A percentile compares a stretch with the other conserved stretches of the same genome.
These are phyloP conservation scores for Exserohilum rostratum DNA, from an alignment of 2,329 filamentous ascomycete species.

Conservation along the genomic window DNA sequence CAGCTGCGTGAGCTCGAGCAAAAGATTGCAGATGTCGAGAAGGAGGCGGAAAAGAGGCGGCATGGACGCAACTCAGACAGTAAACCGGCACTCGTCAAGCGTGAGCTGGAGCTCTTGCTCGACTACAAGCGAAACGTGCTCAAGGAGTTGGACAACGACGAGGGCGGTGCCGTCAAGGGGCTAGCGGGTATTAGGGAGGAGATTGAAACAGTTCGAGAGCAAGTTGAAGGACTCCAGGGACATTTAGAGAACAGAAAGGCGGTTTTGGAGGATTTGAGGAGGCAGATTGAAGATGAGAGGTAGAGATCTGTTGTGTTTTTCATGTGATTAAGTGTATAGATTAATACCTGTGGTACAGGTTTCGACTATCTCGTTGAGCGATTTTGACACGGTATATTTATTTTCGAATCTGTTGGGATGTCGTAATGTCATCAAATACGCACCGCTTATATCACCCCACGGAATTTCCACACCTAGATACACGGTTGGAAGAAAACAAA, in stretches of 20 bases:
- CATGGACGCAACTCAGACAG: slow-evolving; percentile 67
- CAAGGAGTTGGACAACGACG: slow-evolving; percentile 74
- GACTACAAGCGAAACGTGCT: slow-evolving; percentile 90
- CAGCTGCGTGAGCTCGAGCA: slow-evolving; percentile 87
- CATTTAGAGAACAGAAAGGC: slow-evolving; percentile 80
- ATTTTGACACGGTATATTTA: too few species aligned
- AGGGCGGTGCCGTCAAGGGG: slow-evolving; percentile 66
- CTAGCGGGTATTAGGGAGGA: slow-evolving; percentile 83
- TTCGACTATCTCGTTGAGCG: too few species aligned
- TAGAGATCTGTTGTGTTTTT: slow-evolving; percentile 43
- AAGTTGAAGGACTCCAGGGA: slow-evolving; percentile 86
- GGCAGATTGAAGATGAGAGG: slow-evolving; percentile 89
- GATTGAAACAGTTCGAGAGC: slow-evolving; percentile 87
- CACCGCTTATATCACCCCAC: too few species aligned
- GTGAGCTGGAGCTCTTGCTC: slow-evolving; percentile 89
- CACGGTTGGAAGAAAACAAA: background rate
- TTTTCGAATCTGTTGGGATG: too few species aligned
- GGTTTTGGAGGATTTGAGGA: slow-evolving; percentile 74
- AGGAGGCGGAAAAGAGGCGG: slow-evolving; percentile 66
- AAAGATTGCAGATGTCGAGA: slow-evolving; percentile 83
- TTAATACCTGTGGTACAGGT: background rate
- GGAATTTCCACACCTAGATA: background rate
- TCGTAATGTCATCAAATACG: too few species aligned
- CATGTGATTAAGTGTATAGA: background rate
- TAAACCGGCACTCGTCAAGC: slow-evolving; percentile 89